Evolutionary conservation across 768 basidiomycete genomes (phyloP), one percentile per base, ranked within the genome.

Genomic region (Mycena rebaudengoi): DNA sequence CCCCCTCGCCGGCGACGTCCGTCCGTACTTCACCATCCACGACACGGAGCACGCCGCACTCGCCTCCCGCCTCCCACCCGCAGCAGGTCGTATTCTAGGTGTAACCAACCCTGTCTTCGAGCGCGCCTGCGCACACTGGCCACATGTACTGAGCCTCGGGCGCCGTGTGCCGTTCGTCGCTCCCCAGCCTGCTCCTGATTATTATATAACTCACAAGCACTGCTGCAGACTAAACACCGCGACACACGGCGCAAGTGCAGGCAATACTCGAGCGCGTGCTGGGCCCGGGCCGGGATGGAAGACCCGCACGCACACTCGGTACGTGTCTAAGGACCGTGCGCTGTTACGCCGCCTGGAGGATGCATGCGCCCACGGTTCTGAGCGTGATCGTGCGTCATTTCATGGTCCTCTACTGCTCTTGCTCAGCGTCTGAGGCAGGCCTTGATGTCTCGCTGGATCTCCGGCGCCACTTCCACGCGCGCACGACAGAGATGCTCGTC

Each of bases 11-110:
- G n/a, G 16, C 20, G 14, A 11, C 33, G 46, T 39, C 23, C 56
- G 56, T 10, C 97, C 97, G 0, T 99, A 97, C 75, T 92, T 98
- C 67, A 98, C 97, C 16, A 95, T 99, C 69, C 97, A 98, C 73
- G 97, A 98, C 70, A 85, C 85, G n/a, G 96, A 98, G 62, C 88
- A 91, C 65, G 69, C 83, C 4, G 71, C 83, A 2, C 75, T 99
- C 13, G 89, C 98, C 41, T 95, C 94, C 73, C 89, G 89, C 64
- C 86, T 92, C 29, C 86, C 89, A n/a, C 94, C 93, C 0, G 88
- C 88, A 74, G 76, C 89, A 1, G 95, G 94, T 1, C 74, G 93
- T 4, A 68, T 97, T 6, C 73, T 97, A 4, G 94, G 95, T 10
- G 91, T 94, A 10, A 97, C 95, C 1, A 97, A 96, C 70, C 95